Evolutionary conservation across 441 rosid species (phyloP).

Genomic region (Populus hybrid): DNA sequence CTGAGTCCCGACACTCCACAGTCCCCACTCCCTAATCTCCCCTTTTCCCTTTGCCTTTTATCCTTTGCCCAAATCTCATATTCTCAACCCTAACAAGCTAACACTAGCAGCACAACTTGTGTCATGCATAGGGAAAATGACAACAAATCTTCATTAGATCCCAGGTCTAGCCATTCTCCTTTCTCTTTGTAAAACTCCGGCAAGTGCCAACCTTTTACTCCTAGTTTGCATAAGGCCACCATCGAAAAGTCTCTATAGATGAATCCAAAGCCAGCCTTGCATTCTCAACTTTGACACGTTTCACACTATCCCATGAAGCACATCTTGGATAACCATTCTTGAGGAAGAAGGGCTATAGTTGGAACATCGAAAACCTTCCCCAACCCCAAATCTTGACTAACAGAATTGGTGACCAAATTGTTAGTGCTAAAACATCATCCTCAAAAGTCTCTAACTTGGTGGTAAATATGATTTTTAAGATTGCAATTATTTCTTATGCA

Average conservation of each 20-base stretch:
- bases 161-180: constrained; percentile 20
- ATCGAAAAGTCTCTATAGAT: constrained; percentile 32
- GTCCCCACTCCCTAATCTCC: too few species aligned
- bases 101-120: not conserved
- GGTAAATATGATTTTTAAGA: not conserved
- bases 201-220: constrained; percentile 13
- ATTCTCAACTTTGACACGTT: not conserved
- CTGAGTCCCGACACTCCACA: too few species aligned
- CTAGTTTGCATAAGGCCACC: constrained; percentile 47
- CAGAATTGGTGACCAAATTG: constrained; percentile 38
- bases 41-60: too few species aligned
- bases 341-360: constrained; percentile 20
- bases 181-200: constrained; percentile 33
- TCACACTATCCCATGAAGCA: constrained; percentile 29
- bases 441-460: not conserved
- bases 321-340: constrained; percentile 30
- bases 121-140: constrained; percentile 42
- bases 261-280: constrained; percentile 22
- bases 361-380: constrained; percentile 43
- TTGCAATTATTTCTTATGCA: too few species aligned
- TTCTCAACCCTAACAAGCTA: too few species aligned
- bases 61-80: too few species aligned
- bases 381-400: constrained; percentile 53
- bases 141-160: constrained; percentile 25
- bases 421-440: constrained; percentile 16